Base-by-base conservation (phyloP, 768 basidiomycete genomes). In the Neoboletus subvelutipes region DNA sequence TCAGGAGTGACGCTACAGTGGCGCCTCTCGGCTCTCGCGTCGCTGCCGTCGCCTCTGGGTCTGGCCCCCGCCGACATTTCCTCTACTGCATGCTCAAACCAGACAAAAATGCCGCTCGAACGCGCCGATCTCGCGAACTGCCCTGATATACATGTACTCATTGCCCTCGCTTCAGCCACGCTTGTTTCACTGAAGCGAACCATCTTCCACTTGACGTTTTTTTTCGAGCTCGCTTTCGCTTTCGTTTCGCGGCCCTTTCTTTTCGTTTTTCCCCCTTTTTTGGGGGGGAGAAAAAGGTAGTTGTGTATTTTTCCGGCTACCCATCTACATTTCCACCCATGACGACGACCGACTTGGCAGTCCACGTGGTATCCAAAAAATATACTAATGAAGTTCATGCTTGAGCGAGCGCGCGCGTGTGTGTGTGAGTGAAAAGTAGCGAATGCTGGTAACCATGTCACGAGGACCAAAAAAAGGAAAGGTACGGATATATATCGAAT, bases 61-160 rank as follows among this genome's bases (percentile, higher is more conserved):
- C 81, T 11, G 91, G 90, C 5, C 88, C 92, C 11, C 81, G 90
- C 13, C 81, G 92, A 7, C 91, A 94, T 71, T 94, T 94, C 71
- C 75, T 94, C 22, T 94, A 88, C 65, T 92, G 92, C 71, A 80
- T 83, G 2, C 74, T 94, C 54, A 89, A 86, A 64, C 77, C 80
- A 6, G 90, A 92, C 63, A 70, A 74, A 28, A 64, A 77, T 0
- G 63, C 36, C 7, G 72, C 73, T 36, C 83, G 83, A 20, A 72
- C 76, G 9, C 76, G 76, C 40, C 76, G 78, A 22, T 80, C 79
- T 4, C 73, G 77, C 43, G 79, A 80, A 40, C 51, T 67, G 28
- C 13, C 45, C 28, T 59, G 46, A 51, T 13, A 26, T 15, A 22
- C 3, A 13, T 15, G 7, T 17, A 1, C 34, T 12, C 33, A 13